Conservation (phyloP, 169 alveolate species). For the Plasmodium adleri region DNA sequence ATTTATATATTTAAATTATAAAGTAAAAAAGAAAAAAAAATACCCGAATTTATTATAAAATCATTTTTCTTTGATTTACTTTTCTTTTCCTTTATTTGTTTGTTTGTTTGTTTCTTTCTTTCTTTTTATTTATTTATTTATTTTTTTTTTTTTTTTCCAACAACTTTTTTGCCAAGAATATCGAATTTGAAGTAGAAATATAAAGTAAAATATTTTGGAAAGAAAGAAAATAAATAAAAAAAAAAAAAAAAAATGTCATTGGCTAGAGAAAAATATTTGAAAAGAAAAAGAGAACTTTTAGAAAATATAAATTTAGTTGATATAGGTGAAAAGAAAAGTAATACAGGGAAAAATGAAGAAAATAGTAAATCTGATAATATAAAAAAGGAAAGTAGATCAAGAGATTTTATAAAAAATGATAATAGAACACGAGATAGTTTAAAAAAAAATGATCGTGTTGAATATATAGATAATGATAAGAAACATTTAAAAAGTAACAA, state of each 20-base stretch:
- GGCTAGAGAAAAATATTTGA: constrained; percentile 72
- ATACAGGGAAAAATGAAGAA: constrained; percentile 33
- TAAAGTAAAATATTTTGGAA: too few species aligned
- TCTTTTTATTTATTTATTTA: too few species aligned
- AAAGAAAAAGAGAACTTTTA: constrained; percentile 71
- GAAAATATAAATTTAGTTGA: constrained; percentile 67
- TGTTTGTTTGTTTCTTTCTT: too few species aligned
- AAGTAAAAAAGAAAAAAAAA: too few species aligned
- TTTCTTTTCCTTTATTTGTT: too few species aligned
- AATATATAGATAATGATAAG: constrained; percentile 1
- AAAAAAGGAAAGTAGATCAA: constrained; percentile 28
- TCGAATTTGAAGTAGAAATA: too few species aligned
- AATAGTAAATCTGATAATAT: constrained; percentile 13
- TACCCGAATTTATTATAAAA: too few species aligned
- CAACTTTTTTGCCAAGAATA: too few species aligned
- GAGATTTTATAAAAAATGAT: constrained; percentile 5
- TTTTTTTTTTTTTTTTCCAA: too few species aligned
- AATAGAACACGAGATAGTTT: constrained; percentile 1
- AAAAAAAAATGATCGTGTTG: background rate
- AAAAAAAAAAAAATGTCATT: constrained; percentile 50
- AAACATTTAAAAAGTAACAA: background rate
- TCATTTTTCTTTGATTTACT: too few species aligned
- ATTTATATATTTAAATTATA: too few species aligned
- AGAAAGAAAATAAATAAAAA: background rate
- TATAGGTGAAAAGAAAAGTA: constrained; percentile 22